A percentile compares a stretch with the other conserved stretches of the same genome.
Evolutionary conservation across 2,329 filamentous ascomycete species (phyloP).

Genomic region (Phaeosphaeriaceae sp.): DNA sequence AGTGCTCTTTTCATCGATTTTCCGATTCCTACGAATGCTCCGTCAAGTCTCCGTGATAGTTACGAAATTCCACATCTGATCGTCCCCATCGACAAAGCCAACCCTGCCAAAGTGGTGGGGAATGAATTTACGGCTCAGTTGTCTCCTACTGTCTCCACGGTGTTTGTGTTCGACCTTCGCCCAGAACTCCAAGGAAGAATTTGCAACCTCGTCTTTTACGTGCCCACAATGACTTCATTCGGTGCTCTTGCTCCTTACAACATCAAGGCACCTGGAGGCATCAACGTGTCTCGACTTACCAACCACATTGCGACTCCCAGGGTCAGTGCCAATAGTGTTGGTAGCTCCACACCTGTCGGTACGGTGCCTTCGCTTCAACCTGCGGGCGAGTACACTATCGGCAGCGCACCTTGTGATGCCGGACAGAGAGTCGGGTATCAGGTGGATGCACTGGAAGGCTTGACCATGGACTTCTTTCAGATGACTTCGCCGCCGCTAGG

Average conservation of each 20-base stretch:
- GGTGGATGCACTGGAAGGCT: constrained; percentile 28
- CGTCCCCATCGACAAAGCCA: constrained; percentile 42
- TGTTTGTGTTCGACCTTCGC: constrained; percentile 59
- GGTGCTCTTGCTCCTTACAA: constrained; percentile 46
- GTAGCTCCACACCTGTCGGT: constrained; percentile 17
- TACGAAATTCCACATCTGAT: constrained; percentile 51
- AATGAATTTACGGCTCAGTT: constrained; percentile 51
- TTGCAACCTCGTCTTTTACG: constrained; percentile 58
- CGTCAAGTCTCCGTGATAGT: constrained; percentile 37
- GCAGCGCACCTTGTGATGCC: constrained; percentile 31
- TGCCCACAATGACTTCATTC: constrained; percentile 49
- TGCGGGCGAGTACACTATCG: constrained; percentile 29
- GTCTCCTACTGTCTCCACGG: constrained; percentile 45
- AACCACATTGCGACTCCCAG: constrained; percentile 9
- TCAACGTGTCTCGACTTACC: constrained; percentile 37
- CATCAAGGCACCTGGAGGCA: constrained; percentile 41
- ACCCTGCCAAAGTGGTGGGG: constrained; percentile 51
- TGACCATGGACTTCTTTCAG: constrained; percentile 40
- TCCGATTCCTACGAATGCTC: constrained; percentile 21
- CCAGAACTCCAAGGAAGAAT: constrained; percentile 49
- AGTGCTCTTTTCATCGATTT: constrained; percentile 5
- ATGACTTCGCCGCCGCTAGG: constrained; percentile 29
- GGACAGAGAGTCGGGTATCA: constrained; percentile 33
- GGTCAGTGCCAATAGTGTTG: constrained; percentile 16
- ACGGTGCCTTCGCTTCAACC: constrained; percentile 16